phyloP scores from a whole-genome alignment of 768 basidiomycete genomes.

The Coprinellus micaceus region DNA sequence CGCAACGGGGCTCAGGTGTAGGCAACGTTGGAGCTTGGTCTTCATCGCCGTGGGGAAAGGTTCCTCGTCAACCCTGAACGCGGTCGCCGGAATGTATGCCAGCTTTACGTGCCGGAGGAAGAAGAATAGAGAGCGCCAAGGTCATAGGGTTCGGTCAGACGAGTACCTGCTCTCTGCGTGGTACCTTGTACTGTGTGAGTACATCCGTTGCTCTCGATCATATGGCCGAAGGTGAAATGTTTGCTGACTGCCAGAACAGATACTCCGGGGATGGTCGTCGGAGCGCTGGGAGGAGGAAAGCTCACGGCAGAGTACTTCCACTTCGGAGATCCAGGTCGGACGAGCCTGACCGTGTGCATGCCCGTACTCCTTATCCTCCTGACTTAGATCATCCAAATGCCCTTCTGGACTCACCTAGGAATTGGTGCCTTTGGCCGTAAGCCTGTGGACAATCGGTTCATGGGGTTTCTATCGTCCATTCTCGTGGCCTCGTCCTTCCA shows the following conservation, averaged over 20 bases:
- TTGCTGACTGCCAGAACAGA: conserved; percentile 18
- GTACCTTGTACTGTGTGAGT: conserved; percentile 7
- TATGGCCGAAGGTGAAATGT: too few species aligned
- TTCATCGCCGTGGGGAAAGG: conserved; percentile 2
- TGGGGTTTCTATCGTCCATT: not conserved
- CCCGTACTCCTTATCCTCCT: not conserved
- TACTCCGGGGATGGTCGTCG: conserved; percentile 26
- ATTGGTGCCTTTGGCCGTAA: too few species aligned
- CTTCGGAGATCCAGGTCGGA: not conserved
- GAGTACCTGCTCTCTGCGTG: not conserved
- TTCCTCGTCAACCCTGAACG: not conserved
- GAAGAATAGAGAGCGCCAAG: not conserved
- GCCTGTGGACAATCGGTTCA: not conserved
- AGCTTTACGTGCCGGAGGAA: not conserved
- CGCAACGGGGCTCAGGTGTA: not conserved
- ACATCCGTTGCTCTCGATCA: too few species aligned
- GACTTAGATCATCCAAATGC: not conserved
- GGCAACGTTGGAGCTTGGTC: not conserved
- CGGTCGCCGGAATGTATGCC: not conserved
- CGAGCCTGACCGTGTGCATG: not conserved
- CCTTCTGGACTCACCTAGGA: not conserved
- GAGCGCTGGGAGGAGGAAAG: conserved; percentile 26
- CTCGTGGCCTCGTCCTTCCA: not conserved
- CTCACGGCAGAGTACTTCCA: conserved; percentile 20
- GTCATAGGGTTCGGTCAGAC: not conserved